Base-by-base conservation (phyloP, 2,329 filamentous ascomycete species). In the Macrophomina tecta region DNA sequence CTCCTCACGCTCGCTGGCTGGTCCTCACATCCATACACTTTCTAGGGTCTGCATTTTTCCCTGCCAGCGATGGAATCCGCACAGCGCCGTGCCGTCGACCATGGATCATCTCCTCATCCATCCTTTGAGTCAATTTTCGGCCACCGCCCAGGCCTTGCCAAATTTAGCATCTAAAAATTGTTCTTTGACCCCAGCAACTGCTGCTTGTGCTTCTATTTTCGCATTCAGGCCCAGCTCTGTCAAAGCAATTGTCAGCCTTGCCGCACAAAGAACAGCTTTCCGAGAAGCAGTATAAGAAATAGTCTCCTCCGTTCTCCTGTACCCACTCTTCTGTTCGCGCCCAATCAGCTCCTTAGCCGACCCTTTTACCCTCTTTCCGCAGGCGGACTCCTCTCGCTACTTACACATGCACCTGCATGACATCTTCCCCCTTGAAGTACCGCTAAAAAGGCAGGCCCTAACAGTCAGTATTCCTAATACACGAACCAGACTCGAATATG, bases 101-200 rank as follows among this genome's bases (percentile, higher is more conserved):
- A 38, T 36, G 45, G 58, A 49, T 62, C 58, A 30, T 18, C 58
- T 34, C 40, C 6, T 62, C 42, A 48, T 38, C 5, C 16, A 23
- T 60, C 40, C 32, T 30, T 34, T 28, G 56, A 48, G 42, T 62
- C 58, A 62, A 38, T 12, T 11, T 46, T 46, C 42, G 38, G 55
- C 40, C 55, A n/a, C 38, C 30, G 23, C 49, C 32, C 8, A 32
- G 23, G 45, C 14, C 23, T 48, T 36, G 23, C 58, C 58, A 38
- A 62, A 38, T 62, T 34, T 62, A 62, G 58, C 40, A 36, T 28
- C 30, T 36, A n/a, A 62, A 42, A 62, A 62, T 62, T 45, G 5
- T 23, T 49, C 58, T 62, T 62, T 62, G 42, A 62, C 42, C 28
- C 14, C 58, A 62, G 32, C 18, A 40, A 30, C 14, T n/a, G 49